Evolutionary conservation across 495 filamentous ascomycete genomes (phyloP).

Genomic region (Talaromyces trachyspermus): DNA sequence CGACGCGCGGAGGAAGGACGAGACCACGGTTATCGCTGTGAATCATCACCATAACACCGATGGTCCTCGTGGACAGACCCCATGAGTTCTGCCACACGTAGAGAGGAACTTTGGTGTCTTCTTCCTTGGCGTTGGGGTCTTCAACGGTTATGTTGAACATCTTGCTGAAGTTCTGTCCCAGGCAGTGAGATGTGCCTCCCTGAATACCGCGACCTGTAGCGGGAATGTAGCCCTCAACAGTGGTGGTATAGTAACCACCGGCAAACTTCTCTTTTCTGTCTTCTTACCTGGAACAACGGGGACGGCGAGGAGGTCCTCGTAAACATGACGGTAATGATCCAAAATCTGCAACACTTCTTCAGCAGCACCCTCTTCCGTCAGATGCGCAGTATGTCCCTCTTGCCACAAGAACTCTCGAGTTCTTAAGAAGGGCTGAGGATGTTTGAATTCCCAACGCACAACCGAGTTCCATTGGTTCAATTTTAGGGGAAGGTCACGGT

Average conservation of each 20-base stretch:
- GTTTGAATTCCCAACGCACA: conserved; percentile 97
- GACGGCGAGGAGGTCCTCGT: conserved; percentile 87
- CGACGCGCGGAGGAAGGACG: conserved; percentile 83
- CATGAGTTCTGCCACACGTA: conserved; percentile 97
- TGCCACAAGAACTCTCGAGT: conserved; percentile 97
- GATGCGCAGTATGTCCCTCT: conserved; percentile 93
- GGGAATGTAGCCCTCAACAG: conserved; percentile 84
- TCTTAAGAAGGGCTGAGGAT: conserved; percentile 89
- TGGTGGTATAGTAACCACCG: conserved; percentile 90
- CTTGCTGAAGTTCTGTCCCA: conserved; percentile 95
- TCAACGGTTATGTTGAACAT: conserved; percentile 98
- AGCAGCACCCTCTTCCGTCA: conserved; percentile 67
- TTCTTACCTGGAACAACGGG: conserved; percentile 88
- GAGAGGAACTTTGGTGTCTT: conserved; percentile 60
- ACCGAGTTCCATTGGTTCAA: conserved; percentile 99
- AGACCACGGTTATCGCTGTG: conserved; percentile 93
- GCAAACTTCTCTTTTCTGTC: conserved; percentile 93
- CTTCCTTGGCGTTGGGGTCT: conserved; percentile 71
- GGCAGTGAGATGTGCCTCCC: conserved; percentile 85
- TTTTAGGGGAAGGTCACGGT: conserved; percentile 85
- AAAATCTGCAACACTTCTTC: conserved; percentile 87
- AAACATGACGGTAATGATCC: conserved; percentile 84
- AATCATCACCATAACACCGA: conserved; percentile 97
- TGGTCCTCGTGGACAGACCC: conserved; percentile 91
- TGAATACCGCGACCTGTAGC: conserved; percentile 94